phyloP scores from a whole-genome alignment of 169 alveolate genomes.

The Plasmodium billcollinsi region DNA sequence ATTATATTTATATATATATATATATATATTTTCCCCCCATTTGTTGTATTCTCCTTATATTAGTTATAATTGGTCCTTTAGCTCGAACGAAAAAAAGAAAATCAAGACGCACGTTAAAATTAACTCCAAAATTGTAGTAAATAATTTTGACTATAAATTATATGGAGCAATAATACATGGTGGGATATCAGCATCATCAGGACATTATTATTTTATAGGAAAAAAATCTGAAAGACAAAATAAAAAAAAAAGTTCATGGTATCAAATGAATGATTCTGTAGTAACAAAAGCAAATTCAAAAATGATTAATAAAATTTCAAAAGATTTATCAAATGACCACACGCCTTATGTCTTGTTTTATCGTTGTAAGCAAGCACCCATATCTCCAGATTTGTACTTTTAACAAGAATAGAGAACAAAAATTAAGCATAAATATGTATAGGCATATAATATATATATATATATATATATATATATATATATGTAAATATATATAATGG shows the following conservation, averaged over 20 bases:
- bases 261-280: constrained; percentile 82
- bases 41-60: background rate
- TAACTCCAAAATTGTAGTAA: constrained; percentile 74
- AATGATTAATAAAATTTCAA: constrained; percentile 76
- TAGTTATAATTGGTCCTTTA: constrained; percentile 73
- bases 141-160: constrained; percentile 83
- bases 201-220: constrained; percentile 90
- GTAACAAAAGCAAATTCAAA: constrained; percentile 67
- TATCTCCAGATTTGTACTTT: constrained; percentile 72
- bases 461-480: background rate
- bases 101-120: constrained; percentile 78
- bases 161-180: constrained; percentile 88
- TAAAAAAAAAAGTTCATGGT: constrained; percentile 71
- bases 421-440: background rate
- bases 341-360: constrained; percentile 86
- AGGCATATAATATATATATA: background rate
- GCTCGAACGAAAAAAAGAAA: constrained; percentile 76
- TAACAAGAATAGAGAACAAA: background rate
- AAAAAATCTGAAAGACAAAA: constrained; percentile 80
- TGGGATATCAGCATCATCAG: constrained; percentile 85
- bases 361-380: constrained; percentile 86
- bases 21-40: background rate
- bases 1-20: background rate
- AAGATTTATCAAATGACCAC: constrained; percentile 80
- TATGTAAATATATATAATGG: background rate